Evolutionary conservation across 2,329 filamentous ascomycete species (phyloP), one percentile per base, ranked within the genome.

Genomic region (Diaporthe eres): DNA sequence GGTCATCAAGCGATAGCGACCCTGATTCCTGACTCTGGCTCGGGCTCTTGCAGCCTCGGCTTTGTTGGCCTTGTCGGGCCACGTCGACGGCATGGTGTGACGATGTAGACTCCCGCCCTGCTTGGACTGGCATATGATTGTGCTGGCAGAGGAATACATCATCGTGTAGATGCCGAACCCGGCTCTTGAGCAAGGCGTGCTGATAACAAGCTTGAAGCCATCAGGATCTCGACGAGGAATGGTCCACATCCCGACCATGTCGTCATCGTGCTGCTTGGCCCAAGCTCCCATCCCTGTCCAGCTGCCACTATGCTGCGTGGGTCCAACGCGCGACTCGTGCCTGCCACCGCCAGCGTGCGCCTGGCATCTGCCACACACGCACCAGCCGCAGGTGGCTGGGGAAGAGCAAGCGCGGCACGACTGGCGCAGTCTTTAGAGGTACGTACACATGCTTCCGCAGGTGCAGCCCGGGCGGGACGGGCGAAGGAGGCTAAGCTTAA

Each of bases 351-450:
- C 58, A 55, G 44, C 17, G 51, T n/a, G 51, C 10, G 31, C 25
- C 8, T 25, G 47, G 22, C 63, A 25, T 47, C 65, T 55, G 65
- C 47, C 34, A 55, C 65, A 57, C 37, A 39, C 15, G 25, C 58
- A 73, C 71, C 58, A 73, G 71, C 71, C 71, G 60, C 71, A 44
- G 57, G 71, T 63, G 71, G 71, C 71, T 73, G 57, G 37, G 53
- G n/a, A 28, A 7, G 13, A n/a, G 17, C 25, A 63, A 63, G 60
- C 60, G 60, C 60, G 60, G 15, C n/a, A 34, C 15, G 55, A 37
- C 55, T 31, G 53, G 25, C 53, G 53, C 57, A 25, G 7, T 19
- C 5, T 4, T 19, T 8, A 25, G 49, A 63, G 60, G 44, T 53
- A 68, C 63, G 28, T 68, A 53, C 31, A 15, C 31, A 39, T 19